Base-by-base conservation (phyloP, 2,329 filamentous ascomycete species). In the Rhynchosporium agropyri region DNA sequence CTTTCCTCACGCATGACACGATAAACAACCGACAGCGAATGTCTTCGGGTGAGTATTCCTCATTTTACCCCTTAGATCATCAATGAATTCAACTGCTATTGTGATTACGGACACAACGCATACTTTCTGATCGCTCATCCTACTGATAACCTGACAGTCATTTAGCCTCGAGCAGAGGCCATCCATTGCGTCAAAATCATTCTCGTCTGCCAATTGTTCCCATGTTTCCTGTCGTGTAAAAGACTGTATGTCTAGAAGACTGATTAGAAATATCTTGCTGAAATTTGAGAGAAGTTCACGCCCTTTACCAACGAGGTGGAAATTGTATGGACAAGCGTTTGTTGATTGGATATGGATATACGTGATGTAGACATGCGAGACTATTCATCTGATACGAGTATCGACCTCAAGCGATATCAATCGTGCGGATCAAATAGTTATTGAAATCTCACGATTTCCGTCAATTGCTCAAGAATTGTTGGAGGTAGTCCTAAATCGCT, bases 101-200 rank as follows among this genome's bases (percentile, higher is more conserved):
- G 74, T 73, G 6, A 77, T 72, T 59, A 74, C 72, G 12, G 76
- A 75, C 45, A 78, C 71, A 31, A 68, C 74, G 64, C 74, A 72
- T 62, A 75, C 73, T 65, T 75, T 66, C 46, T 77, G 67, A 66
- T 79, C 77, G 61, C 77, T 79, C n/a, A 76, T 69, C n/a, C 77
- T 73, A 57, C 76, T 72, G 38, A 77, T 67, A 2, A 76, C 63
- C 62, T 77, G 76, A 13, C 77, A 72, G 33, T 76, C 72, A 33
- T 58, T 70, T 6, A 79, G 70, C 49, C 69, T 75, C 13, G 68
- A 61, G 51, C 73, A 75, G 36, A 79, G 69, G 5, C 68, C 63
- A 68, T 78, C 74, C 42, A 79, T 66, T 0, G 76, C 76, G 63
- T 78, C 76, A 50, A 75, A 69, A 46, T 76, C 74, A 36, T 67